Evolutionary conservation across 257 asterid species (phyloP), one percentile per base, ranked within the genome.

Genomic region (Fraxinus excelsior): DNA sequence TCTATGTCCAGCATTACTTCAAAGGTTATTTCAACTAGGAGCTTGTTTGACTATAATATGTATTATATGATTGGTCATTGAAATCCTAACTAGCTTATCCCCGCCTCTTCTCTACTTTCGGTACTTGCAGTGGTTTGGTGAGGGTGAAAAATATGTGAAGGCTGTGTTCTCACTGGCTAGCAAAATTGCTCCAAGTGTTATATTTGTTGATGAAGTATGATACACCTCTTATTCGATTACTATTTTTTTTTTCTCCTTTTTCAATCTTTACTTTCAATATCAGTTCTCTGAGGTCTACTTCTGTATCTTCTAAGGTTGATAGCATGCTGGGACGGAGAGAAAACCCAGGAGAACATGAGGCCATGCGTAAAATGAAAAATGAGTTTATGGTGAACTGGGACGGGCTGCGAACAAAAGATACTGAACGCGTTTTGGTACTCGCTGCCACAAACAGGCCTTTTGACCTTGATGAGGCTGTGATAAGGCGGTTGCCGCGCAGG

Each of bases 371-470:
- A 83, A 95, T 95, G 98, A 95, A 95, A 89, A 95, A 95, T 87
- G 99, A 95, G 71, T 95, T 95, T 73, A 95, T 95, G 99, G 89
- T 93, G 81, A 91, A 93, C 74, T 95, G 99, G 99, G 99, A 95
- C 74, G 99, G 99, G 29, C 83, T 95, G 69, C 88, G 98, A 72
- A 93, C 98, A 62, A 95, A 95, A 82, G 97, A 95, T 74, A 88
- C 90, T 4, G 99, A 95, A 77, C 88, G 99, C 26, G 94, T 95
- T 51, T 76, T 95, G 76, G 98, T 95, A 44, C 98, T 95, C 76
- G 99, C 99, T 78, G 98, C 99, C 49, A 95, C 99, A 34, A 95
- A 95, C 80, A 89, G 99, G 86, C 98, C 99, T 71, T 95, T 86
- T 80, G 99, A 95, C 85, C 97, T 95, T 31, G 99, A 93, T 60